These are phyloP conservation scores for Russula virescens DNA, from an alignment of 768 basidiomycete species.

Conservation along the genomic window DNA sequence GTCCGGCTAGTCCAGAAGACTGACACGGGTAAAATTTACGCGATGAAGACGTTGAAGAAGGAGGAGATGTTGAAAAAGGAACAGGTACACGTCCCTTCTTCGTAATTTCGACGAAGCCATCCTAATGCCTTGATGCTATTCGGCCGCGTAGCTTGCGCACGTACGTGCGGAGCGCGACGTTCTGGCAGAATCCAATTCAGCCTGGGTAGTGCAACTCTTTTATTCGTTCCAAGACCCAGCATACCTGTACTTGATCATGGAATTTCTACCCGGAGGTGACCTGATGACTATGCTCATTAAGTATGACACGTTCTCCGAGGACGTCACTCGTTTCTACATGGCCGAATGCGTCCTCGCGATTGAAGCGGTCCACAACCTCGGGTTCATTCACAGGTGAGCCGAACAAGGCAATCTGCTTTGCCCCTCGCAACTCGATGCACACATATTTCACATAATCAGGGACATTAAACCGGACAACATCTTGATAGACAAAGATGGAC, in stretches of 20 bases:
- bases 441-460: conserved; percentile 37
- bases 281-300: conserved; percentile 99
- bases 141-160: conserved; percentile 73
- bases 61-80: conserved; percentile 99
- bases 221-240: conserved; percentile 97
- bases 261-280: conserved; percentile 97
- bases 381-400: conserved; percentile 91
- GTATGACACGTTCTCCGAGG: conserved; percentile 98
- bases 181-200: conserved; percentile 89
- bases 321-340: conserved; percentile 96
- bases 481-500: conserved; percentile 94
- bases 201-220: conserved; percentile 94
- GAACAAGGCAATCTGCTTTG: background rate
- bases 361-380: conserved; percentile 93
- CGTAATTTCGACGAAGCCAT: background rate
- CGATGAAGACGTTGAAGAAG: conserved; percentile 97
- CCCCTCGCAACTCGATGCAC: conserved; percentile 2
- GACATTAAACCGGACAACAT: conserved; percentile 99
- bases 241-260: conserved; percentile 97
- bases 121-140: background rate
- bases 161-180: conserved; percentile 97
- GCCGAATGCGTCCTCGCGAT: conserved; percentile 98
- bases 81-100: conserved; percentile 53
- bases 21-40: conserved; percentile 97
- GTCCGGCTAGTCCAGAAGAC: conserved; percentile 94